Evolutionary conservation across 352 stramenopile genomes (phyloP).

Genomic region (Globisporangium heterothallicum): DNA sequence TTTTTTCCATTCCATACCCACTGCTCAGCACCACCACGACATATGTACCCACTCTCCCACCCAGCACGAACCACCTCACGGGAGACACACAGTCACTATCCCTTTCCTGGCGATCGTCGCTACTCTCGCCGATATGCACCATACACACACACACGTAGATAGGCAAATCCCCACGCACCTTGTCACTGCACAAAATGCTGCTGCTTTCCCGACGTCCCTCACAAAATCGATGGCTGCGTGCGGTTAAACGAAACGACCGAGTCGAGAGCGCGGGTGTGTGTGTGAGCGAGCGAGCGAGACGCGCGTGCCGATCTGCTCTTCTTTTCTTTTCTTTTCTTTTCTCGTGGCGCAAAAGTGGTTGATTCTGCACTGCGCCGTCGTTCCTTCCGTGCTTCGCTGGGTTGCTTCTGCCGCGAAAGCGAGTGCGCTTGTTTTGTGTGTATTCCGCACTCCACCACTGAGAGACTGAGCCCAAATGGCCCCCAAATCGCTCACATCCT

Average conservation of each 20-base stretch:
- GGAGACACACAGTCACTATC: no score
- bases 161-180: neutral
- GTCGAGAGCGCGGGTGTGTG: neutral
- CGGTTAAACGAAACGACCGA: neutral
- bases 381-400: neutral
- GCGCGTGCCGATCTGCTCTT: no score
- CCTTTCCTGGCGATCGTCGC: no score
- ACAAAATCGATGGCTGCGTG: no score
- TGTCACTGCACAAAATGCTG: neutral
- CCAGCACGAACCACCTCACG: no score
- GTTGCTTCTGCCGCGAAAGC: slow-evolving; percentile 2
- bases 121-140: neutral
- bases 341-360: slow-evolving; percentile 35
- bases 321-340: slow-evolving; percentile 13
- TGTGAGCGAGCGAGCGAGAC: neutral
- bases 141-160: neutral
- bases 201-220: neutral
- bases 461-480: no score
- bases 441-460: no score
- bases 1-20: no score
- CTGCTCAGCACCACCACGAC: no score
- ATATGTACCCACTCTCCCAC: neutral
- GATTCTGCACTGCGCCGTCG: no score
- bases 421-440: no score
- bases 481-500: no score